phyloP scores from a whole-genome alignment of 2,329 filamentous ascomycete species.

The Epichloe scottii region DNA sequence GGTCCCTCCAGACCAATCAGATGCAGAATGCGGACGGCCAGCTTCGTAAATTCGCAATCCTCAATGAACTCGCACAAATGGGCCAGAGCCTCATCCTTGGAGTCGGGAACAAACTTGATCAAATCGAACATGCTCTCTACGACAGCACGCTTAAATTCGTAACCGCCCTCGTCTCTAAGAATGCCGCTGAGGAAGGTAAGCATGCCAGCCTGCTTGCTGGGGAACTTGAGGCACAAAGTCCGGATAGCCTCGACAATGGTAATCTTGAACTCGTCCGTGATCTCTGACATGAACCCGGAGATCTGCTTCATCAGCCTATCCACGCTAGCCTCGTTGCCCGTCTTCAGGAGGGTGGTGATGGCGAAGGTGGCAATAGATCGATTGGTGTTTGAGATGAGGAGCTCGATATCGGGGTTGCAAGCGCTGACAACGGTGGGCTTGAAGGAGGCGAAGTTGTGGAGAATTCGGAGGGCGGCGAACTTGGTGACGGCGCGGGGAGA shows the following conservation, averaged over 20 bases:
- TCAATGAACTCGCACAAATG: constrained; percentile 99
- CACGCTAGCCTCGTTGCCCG: constrained; percentile 92
- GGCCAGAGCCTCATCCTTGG: constrained; percentile 68
- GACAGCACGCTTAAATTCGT: constrained; percentile 94
- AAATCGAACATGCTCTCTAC: constrained; percentile 99
- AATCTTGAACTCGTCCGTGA: constrained; percentile 99
- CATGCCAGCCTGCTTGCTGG: constrained; percentile 96
- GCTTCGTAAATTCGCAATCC: constrained; percentile 97
- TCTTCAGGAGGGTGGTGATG: constrained; percentile 95
- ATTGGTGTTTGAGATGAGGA: constrained; percentile 92
- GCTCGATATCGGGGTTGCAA: constrained; percentile 96
- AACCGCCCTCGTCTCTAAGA: constrained; percentile 88
- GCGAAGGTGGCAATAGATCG: constrained; percentile 96
- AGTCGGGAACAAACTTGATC: constrained; percentile 96
- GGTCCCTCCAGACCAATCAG: constrained; percentile 89
- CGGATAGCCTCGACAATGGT: constrained; percentile 99
- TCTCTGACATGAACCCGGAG: constrained; percentile 95
- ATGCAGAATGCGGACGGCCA: constrained; percentile 89
- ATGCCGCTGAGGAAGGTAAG: constrained; percentile 95
- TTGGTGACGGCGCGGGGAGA: constrained; percentile 93
- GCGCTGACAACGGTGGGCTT: constrained; percentile 84
- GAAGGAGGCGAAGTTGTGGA: constrained; percentile 93
- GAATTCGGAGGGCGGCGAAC: constrained; percentile 90
- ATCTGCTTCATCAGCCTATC: constrained; percentile 98
- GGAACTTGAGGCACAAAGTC: constrained; percentile 93